A percentile compares a stretch with the other conserved stretches of the same genome.
Evolutionary conservation across 257 asterid genomes (phyloP).

Genomic region (Verbascum thapsus): DNA sequence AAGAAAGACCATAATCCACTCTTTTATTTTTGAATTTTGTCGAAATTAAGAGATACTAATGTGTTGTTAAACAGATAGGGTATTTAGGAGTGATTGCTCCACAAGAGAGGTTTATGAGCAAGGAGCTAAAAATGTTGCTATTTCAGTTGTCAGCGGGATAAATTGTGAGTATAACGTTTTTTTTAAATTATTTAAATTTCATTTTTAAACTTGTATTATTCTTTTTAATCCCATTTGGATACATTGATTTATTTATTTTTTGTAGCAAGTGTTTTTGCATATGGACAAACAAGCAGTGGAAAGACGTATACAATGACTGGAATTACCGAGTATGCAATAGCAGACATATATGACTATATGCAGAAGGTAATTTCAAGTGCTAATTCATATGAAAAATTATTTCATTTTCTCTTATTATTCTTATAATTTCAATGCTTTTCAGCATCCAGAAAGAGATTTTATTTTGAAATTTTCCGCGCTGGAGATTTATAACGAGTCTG

Average conservation of each 20-base stretch:
- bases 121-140: constrained; percentile 78
- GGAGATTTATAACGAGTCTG: constrained; percentile 80
- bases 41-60: too few species aligned
- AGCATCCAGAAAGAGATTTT: constrained; percentile 83
- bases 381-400: not conserved
- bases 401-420: constrained; percentile 16
- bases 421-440: constrained; percentile 30
- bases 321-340: constrained; percentile 69
- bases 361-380: constrained; percentile 48
- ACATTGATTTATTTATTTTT: constrained; percentile 14
- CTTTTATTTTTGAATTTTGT: too few species aligned
- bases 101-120: constrained; percentile 82
- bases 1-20: not conserved
- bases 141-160: constrained; percentile 77
- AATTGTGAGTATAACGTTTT: constrained; percentile 54
- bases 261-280: constrained; percentile 82
- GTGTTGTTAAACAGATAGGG: constrained; percentile 54
- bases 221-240: constrained; percentile 11
- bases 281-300: constrained; percentile 93
- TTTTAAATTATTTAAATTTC: not conserved
- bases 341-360: constrained; percentile 73
- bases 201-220: not conserved
- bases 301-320: constrained; percentile 96
- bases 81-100: constrained; percentile 65
- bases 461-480: constrained; percentile 78